Evolutionary conservation across 1,284 basidiomycete genomes (phyloP).

Genomic region (Rhodotorula mucilaginosa): DNA sequence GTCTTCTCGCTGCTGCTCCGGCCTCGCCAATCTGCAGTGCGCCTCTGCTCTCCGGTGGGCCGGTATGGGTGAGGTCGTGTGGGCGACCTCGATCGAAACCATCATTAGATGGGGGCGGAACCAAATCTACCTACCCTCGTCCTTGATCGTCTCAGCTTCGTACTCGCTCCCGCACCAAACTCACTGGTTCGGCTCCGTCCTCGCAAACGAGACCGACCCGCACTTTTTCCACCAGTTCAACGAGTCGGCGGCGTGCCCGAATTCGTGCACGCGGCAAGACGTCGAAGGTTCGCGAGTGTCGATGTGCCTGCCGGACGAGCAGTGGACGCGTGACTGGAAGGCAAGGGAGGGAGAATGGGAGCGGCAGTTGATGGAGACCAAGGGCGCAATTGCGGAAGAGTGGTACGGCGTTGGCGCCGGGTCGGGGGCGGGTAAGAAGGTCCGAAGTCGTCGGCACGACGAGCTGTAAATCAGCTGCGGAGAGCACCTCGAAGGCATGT

Average conservation of each 20-base stretch:
- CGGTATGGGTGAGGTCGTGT: slow-evolving; percentile 43
- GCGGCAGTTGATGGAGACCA: slow-evolving; percentile 13
- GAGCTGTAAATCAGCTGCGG: slow-evolving; percentile 11
- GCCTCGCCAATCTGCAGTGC: slow-evolving; percentile 23
- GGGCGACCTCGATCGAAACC: slow-evolving; percentile 42
- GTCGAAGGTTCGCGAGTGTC: slow-evolving; percentile 10
- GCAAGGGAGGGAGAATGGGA: slow-evolving; percentile 27
- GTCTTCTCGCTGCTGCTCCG: neutral
- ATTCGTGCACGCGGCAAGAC: slow-evolving; percentile 9
- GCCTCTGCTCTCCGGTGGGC: slow-evolving; percentile 43
- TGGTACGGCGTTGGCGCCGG: neutral
- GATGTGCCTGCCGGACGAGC: slow-evolving; percentile 5
- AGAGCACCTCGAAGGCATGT: neutral
- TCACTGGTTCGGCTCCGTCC: slow-evolving; percentile 40
- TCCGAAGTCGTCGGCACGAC: slow-evolving; percentile 12
- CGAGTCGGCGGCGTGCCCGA: slow-evolving; percentile 41
- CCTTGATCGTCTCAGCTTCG: slow-evolving; percentile 40
- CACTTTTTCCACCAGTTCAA: slow-evolving; percentile 43
- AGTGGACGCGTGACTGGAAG: slow-evolving; percentile 24
- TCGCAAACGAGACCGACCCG: slow-evolving; percentile 42
- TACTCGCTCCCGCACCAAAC: slow-evolving; percentile 42
- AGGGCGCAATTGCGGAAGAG: neutral
- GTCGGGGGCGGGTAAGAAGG: neutral
- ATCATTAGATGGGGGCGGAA: slow-evolving; percentile 40
- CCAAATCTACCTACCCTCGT: slow-evolving; percentile 45